Evolutionary conservation across 2,329 filamentous ascomycete genomes (phyloP).

Genomic region (Aspergillus novofumigatus): DNA sequence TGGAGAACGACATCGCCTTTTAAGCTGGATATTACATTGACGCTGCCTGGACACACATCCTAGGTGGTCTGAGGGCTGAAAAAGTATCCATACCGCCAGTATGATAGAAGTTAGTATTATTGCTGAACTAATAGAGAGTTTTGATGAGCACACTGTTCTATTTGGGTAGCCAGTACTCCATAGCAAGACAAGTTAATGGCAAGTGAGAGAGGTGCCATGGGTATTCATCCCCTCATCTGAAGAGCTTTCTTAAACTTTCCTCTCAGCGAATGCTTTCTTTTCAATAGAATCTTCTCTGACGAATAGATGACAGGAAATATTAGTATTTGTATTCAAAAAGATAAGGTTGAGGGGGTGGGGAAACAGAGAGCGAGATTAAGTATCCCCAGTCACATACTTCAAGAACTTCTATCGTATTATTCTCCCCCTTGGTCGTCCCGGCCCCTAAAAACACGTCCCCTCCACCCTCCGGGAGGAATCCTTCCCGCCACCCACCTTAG

Average conservation of each 20-base stretch:
- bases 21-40: neutral
- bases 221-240: neutral
- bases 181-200: neutral
- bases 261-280: neutral
- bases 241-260: neutral
- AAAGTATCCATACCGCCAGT: neutral
- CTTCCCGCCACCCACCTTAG: conserved; percentile 20
- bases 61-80: neutral
- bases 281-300: neutral
- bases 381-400: neutral
- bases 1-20: neutral
- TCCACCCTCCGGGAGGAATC: conserved; percentile 20
- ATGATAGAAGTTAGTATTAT: neutral
- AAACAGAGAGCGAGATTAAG: neutral
- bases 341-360: neutral
- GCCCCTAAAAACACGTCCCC: conserved; percentile 10
- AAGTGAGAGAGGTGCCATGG: neutral
- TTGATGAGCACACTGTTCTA: neutral
- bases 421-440: neutral
- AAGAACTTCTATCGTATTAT: neutral
- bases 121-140: neutral
- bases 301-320: neutral
- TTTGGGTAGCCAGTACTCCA: neutral
- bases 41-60: neutral
- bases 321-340: neutral